Evolutionary conservation across 1,139 yeast genomes (phyloP).

Genomic region (Suhomyces yuchorum): DNA sequence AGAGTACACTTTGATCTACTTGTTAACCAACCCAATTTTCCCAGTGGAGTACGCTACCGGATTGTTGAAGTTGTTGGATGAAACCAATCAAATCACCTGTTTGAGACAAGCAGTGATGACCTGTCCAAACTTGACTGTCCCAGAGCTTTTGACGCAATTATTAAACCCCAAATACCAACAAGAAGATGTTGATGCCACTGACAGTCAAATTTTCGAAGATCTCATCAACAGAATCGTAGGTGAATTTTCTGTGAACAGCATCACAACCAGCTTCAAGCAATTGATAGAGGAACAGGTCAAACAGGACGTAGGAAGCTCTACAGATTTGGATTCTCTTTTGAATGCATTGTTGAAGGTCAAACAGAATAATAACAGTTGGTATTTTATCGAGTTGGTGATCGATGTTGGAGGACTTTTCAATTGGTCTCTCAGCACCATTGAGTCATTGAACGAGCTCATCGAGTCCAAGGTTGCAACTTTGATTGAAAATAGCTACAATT

Average conservation of each 20-base stretch:
- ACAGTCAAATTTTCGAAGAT: conserved; percentile 67
- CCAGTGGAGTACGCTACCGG: conserved; percentile 62
- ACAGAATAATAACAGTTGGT: conserved; percentile 51
- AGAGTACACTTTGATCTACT: conserved; percentile 64
- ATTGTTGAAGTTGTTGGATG: conserved; percentile 50
- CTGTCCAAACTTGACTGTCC: conserved; percentile 67
- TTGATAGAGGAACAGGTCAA: conserved; percentile 23
- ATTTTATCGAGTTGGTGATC: conserved; percentile 59
- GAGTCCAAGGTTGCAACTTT: conserved; percentile 52
- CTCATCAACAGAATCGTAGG: conserved; percentile 65
- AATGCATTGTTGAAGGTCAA: conserved; percentile 31
- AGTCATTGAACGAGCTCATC: conserved; percentile 46
- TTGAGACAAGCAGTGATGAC: conserved; percentile 81
- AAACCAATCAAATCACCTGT: conserved; percentile 53
- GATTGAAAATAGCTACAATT: conserved; percentile 52
- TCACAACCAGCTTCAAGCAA: conserved; percentile 38
- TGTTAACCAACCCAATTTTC: conserved; percentile 84
- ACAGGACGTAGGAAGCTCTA: conserved; percentile 20
- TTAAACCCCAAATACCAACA: conserved; percentile 14
- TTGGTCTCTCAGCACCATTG: conserved; percentile 54
- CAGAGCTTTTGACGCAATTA: conserved; percentile 64
- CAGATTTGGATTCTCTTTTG: conserved; percentile 46
- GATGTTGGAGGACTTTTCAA: conserved; percentile 76
- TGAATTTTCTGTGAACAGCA: conserved; percentile 55
- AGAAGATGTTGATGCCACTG: conserved; percentile 42